These are phyloP conservation scores for Lagenaria siceraria DNA, from an alignment of 306 rosid genomes.

Conservation along the genomic window DNA sequence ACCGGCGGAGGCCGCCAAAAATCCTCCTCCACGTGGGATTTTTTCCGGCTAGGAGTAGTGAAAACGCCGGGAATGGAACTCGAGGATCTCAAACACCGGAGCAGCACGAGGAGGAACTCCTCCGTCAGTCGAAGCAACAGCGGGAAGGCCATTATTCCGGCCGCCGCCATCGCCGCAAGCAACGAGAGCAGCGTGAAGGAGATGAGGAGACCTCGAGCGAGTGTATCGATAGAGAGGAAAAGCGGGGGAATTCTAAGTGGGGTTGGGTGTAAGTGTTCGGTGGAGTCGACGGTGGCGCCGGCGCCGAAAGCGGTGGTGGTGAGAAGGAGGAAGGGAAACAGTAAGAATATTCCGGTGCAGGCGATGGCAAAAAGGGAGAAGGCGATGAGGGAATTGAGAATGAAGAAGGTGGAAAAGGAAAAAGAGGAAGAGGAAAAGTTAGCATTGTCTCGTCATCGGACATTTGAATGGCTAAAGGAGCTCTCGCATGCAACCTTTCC, in stretches of 20 bases:
- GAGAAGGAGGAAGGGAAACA: not conserved
- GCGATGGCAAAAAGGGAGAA: not conserved
- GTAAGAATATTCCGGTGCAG: not conserved
- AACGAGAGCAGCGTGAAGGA: not conserved
- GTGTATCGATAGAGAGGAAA: slow-evolving; percentile 19
- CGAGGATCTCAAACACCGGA: slow-evolving; percentile 40
- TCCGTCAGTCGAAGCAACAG: slow-evolving; percentile 12
- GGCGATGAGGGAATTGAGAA: slow-evolving; percentile 13
- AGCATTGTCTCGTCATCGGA: slow-evolving; percentile 13
- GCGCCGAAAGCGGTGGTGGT: not conserved
- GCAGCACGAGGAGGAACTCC: slow-evolving; percentile 18
- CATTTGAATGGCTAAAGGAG: slow-evolving; percentile 16
- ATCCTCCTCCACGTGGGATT: slow-evolving; percentile 59
- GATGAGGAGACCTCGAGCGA: not conserved
- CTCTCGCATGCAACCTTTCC: slow-evolving; percentile 17
- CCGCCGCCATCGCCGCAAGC: not conserved
- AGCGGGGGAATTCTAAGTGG: slow-evolving; percentile 31
- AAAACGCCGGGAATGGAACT: slow-evolving; percentile 62
- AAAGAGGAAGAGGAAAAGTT: slow-evolving; percentile 8
- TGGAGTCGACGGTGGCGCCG: slow-evolving; percentile 13
- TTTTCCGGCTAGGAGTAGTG: slow-evolving; percentile 58
- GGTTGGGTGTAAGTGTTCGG: slow-evolving; percentile 45
- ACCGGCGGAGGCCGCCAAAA: slow-evolving; percentile 22
- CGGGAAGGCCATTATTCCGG: not conserved
- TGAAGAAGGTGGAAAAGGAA: slow-evolving; percentile 19